Evolutionary conservation across 225 moss, liverwort and hornwort genomes (phyloP), one percentile per base, ranked within the genome.

Genomic region (Bryoerythrophyllum caledonicum): DNA sequence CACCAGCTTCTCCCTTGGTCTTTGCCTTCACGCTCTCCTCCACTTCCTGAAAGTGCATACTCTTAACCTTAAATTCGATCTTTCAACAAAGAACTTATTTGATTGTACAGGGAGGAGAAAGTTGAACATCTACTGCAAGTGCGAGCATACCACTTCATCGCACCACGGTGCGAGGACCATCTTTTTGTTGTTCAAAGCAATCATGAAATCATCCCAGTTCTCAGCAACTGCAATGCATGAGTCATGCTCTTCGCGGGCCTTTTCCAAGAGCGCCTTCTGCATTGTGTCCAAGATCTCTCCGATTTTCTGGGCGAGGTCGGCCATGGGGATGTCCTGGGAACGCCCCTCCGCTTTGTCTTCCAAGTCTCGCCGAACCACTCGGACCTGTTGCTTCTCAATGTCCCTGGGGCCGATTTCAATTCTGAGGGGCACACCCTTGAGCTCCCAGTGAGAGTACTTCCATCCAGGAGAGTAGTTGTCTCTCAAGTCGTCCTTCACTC

Each of bases 101-200:
- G 38, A 10, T 10, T 34, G 17, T 25, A 21, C 16, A 35, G 37
- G 23, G 38, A 38, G 9, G 38, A 8, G 9, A 8, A 38, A 38
- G 38, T 10, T 38, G 38, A 38, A 38, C 38, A 38, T 38, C 48
- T 19, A 49, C 48, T 6, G 19, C 44, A 13, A 66, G 21, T 32
- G 30, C n/a, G 27, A 54, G 76, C 74, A 53, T 72, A 97, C 97
- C 85, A 68, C 73, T 83, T 97, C 97, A 49, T 94, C 91, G 81
- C 97, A 97, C 97, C 97, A 97, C 9, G 94, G 97, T 52, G 97
- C 97, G 44, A 97, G 78, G 52, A 92, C 94, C 97, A 97, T 91
- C 72, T 93, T 91, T 78, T 93, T 97, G 8, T 86, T 78, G 70
- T 91, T 89, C 80, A 97, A 75, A 67, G 91, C 97, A 60, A 71